Base-by-base conservation (phyloP, 169 alveolate genomes). In the Eimeria sp. region DNA sequence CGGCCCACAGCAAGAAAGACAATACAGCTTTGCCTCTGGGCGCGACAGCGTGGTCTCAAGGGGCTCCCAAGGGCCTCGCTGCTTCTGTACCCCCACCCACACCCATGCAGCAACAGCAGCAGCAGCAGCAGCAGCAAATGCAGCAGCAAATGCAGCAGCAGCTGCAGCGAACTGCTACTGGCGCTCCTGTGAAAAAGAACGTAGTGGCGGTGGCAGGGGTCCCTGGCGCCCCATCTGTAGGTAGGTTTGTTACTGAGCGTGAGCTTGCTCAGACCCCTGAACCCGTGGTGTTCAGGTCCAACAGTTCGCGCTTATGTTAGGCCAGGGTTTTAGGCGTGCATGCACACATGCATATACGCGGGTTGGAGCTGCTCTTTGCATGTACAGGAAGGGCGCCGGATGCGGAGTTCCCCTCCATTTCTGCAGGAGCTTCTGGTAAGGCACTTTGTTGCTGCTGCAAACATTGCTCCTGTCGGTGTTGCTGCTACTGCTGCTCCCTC, bases 41-140 rank as follows among this genome's bases (percentile, higher is more conserved):
- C 54, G 90, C 51, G 49, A 82, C 90, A 4, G 90, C 90, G 49
- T 82, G 90, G 90, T 58, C 90, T 22, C 90, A 82, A 49, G 90
- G 90, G 90, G 90, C 90, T 54, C 90, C 90, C n/a, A 82, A 82
- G 72, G 90, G 90, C 90, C 90, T 82, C 25, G 90, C 90, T 54
- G 90, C 90, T 11, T 34, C 90, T 4, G 49, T 54, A n/a, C 72
- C 90, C 47, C 45, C 90, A 5, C 72, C 72, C 47, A 51, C 47
- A 13, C 90, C 67, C 49, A 13, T 51, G 61, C 61, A 54, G 61
- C 61, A 54, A 3, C 10, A 11, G 61, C 61, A 54, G 61, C 61
- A 83, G 91, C 91, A 57, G 75, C 58, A 18, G 91, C 91, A 83
- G 76, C 91, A 51, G 91, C 72, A 51, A 47, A 40, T 27, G 73